Percentiles rank a stretch among this genome's conserved stretches.
Evolutionary conservation across 306 rosid species (phyloP).

Genomic region (Quercus ilex): DNA sequence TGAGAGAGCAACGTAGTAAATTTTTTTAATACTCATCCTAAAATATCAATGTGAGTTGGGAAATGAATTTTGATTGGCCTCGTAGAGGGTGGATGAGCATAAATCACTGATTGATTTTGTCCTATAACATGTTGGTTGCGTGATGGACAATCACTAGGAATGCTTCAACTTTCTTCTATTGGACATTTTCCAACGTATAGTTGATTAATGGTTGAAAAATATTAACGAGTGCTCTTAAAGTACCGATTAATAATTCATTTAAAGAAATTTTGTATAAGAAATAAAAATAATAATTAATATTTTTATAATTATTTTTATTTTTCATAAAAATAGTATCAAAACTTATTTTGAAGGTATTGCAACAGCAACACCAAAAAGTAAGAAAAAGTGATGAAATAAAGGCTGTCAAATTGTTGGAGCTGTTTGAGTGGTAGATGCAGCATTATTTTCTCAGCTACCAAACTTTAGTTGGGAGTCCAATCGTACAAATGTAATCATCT

Average conservation of each 20-base stretch:
- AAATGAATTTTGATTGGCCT: not conserved
- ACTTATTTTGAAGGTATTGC: not conserved
- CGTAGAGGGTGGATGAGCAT: not conserved
- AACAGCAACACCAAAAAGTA: not conserved
- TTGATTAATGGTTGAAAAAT: not conserved
- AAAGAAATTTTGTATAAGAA: too few relatives aligned
- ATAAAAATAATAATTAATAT: too few relatives aligned
- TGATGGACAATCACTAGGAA: not conserved
- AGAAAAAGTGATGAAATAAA: not conserved
- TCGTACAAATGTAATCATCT: too few relatives aligned
- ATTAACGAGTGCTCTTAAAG: too few relatives aligned
- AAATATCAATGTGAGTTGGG: not conserved
- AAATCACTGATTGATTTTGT: not conserved
- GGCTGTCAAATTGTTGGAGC: too few relatives aligned
- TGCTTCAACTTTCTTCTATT: not conserved
- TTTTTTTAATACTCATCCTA: too few relatives aligned
- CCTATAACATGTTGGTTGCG: not conserved
- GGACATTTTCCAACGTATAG: not conserved
- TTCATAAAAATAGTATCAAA: too few relatives aligned
- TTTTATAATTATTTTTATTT: too few relatives aligned
- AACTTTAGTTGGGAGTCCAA: too few relatives aligned
- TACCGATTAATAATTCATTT: too few relatives aligned
- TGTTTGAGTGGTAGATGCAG: not conserved
- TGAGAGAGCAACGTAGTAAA: too few relatives aligned
- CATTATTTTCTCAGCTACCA: not conserved